A percentile compares a stretch with the other conserved stretches of the same genome.
Conservation (phyloP, 257 asterid genomes). For the Vinca minor region DNA sequence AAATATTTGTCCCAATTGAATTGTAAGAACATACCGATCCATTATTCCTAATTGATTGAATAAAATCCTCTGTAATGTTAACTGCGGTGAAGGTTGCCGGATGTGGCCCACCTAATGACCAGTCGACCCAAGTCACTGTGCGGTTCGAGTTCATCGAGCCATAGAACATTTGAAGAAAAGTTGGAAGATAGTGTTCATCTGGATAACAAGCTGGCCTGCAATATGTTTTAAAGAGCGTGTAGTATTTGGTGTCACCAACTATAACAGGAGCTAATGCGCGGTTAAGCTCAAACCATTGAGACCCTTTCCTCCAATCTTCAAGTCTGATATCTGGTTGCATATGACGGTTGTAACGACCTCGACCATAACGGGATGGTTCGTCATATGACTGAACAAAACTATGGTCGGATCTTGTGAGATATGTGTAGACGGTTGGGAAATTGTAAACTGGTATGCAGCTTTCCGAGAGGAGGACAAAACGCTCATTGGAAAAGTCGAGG, state of each 20-base stretch:
- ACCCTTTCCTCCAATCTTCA: constrained; percentile 89
- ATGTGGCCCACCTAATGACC: constrained; percentile 77
- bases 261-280: constrained; percentile 58
- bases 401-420: constrained; percentile 50
- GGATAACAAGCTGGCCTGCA: constrained; percentile 90
- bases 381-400: constrained; percentile 77
- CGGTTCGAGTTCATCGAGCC: constrained; percentile 64
- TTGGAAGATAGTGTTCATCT: constrained; percentile 88
- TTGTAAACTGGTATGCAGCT: constrained; percentile 83
- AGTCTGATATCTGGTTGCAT: constrained; percentile 66
- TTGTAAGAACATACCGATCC: constrained; percentile 58
- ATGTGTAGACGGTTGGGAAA: constrained; percentile 58
- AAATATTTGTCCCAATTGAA: constrained; percentile 28
- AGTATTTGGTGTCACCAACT: constrained; percentile 66
- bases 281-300: constrained; percentile 91
- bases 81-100: constrained; percentile 57
- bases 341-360: constrained; percentile 78
- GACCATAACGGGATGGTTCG: constrained; percentile 81
- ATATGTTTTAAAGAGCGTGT: constrained; percentile 49
- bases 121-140: constrained; percentile 71
- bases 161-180: constrained; percentile 51
- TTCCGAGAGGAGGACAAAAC: constrained; percentile 80
- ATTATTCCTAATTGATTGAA: constrained; percentile 48
- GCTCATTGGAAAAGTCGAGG: constrained; percentile 86
- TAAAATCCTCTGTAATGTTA: constrained; percentile 44